Percentiles rank a stretch among this genome's conserved stretches.
phyloP scores from a whole-genome alignment of 352 stramenopile species.

The Globisporangium parvum region DNA sequence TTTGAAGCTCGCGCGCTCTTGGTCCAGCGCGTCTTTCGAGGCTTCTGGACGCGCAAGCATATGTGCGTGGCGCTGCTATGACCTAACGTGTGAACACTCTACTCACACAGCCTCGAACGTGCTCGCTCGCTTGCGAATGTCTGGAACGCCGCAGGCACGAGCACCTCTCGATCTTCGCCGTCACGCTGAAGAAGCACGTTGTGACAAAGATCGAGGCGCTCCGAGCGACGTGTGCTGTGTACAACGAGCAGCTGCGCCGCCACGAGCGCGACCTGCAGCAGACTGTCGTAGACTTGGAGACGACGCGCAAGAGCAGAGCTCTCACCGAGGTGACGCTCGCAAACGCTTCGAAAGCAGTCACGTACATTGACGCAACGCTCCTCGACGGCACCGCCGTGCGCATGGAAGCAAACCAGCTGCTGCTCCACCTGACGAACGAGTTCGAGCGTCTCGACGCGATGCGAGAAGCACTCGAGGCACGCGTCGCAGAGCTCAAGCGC shows the following conservation, averaged over 20 bases:
- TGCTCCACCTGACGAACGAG: conserved; percentile 28
- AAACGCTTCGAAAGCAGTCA: not conserved
- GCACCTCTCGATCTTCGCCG: conserved; percentile 3
- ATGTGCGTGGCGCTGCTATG: conserved; percentile 1
- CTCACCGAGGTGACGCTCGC: conserved; percentile 12
- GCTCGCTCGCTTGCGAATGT: not conserved
- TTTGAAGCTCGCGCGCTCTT: conserved; percentile 27
- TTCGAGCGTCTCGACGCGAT: conserved; percentile 16
- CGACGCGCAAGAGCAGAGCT: conserved; percentile 12
- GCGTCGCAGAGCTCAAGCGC: too few species aligned
- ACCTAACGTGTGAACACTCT: not conserved
- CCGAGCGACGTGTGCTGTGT: conserved; percentile 14
- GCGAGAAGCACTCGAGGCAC: too few species aligned
- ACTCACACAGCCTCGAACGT: conserved; percentile 1
- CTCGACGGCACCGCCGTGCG: conserved; percentile 23
- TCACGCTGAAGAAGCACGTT: conserved; percentile 11
- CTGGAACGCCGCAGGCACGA: conserved; percentile 1
- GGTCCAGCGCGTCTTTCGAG: conserved; percentile 45
- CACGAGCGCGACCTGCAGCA: conserved; percentile 14
- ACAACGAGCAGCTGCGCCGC: conserved; percentile 17
- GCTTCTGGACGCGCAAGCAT: conserved; percentile 27
- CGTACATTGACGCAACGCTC: conserved; percentile 21
- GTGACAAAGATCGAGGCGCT: conserved; percentile 22
- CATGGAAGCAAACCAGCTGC: conserved; percentile 24
- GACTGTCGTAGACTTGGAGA: conserved; percentile 15